Base-by-base conservation (phyloP, 805 yeast genomes). In the Candida ipomoeae region DNA sequence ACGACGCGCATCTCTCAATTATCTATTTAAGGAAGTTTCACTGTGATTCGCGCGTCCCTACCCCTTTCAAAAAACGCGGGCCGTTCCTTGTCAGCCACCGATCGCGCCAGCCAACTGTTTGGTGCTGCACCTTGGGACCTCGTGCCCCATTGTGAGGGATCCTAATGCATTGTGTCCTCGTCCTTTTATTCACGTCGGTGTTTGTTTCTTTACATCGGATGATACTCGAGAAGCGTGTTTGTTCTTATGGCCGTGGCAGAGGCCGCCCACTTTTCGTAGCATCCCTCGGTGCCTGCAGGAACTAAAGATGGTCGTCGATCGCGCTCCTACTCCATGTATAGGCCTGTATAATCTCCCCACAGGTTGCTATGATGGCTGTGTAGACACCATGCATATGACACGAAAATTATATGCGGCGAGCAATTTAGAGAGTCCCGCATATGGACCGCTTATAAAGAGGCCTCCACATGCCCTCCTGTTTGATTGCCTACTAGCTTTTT, bases 51-150 rank as follows among this genome's bases (percentile, higher is more conserved):
- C 45, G 38, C 23, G 45, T 14, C 13, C 31, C 34, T 14, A 15
- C 15, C 46, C 46, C 46, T 13, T 35, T 15, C 18, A 20, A 17
- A 7, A 21, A 43, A 37, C 38, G 38, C 46, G 23, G 6, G 23
- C 36, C 17, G 13, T 26, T 34, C 18, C 7, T 6, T 21, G 37
- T 17, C 18, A 29, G 13, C 15, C 26, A 14, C 18, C 7, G 11
- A 17, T 23, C 41, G 40, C 48, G 18, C 48, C 48, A 45, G 42
- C 42, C 42, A 14, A 13, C 23, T 45, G 41, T 45, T 45, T 45
- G 21, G 29, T 29, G 39, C 40, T 44, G 46, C 23, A 44, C 20
- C 39, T 21, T 11, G 14, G 33, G 37, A 21, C 33, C 46, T 42
- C 38, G 18, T 32, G 37, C 14, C n/a, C 39, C 2, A 36, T 20